Evolutionary conservation across 495 filamentous ascomycete species (phyloP), one percentile per base, ranked within the genome.

Genomic region (Penicillium samsonianum): DNA sequence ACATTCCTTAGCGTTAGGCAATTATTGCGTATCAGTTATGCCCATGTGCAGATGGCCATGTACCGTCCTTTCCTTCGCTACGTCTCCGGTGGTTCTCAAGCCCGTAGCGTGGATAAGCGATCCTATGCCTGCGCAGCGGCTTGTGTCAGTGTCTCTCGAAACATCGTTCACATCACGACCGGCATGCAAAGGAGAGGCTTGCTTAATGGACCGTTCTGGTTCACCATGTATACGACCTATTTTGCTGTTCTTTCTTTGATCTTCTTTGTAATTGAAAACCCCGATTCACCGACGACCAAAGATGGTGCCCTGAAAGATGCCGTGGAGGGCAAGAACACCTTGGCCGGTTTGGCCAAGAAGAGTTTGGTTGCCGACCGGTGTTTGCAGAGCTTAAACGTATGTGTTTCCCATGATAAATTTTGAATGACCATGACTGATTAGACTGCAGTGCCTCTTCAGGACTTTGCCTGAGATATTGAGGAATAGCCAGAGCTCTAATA

Each of bases 11-110:
- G 91, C 55, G 82, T 91, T 47, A 91, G 92, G 59, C 92, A 96
- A 65, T 78, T 96, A 17, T 79, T 98, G 2, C 84, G 92, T 41
- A 89, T 97, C 68, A 86, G 88, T 30, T 96, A 88, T 70, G 90
- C 88, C n/a, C 91, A 97, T 64, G 90, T 93, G 16, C 91, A 97
- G 69, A 89, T 97, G 83, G 87, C 97, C 70, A 85, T 98, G 54
- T 98, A 98, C 66, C 83, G 94, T 8, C 94, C 94, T 0, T 98
- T 98, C 65, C 76, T 98, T 22, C 94, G 98, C 72, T 98, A 97
- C 64, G 89, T 95, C 47, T 92, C 93, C 3, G 83, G 83, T 31
- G 83, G 84, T 19, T 76, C 84, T 22, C 80, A 83, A 56, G 79
- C 82, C 7, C 87, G 87, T 57, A 79, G 79, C n/a, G 78, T 90